Evolutionary conservation across 495 filamentous ascomycete species (phyloP).

Genomic region (Neurospora tetrasperma): DNA sequence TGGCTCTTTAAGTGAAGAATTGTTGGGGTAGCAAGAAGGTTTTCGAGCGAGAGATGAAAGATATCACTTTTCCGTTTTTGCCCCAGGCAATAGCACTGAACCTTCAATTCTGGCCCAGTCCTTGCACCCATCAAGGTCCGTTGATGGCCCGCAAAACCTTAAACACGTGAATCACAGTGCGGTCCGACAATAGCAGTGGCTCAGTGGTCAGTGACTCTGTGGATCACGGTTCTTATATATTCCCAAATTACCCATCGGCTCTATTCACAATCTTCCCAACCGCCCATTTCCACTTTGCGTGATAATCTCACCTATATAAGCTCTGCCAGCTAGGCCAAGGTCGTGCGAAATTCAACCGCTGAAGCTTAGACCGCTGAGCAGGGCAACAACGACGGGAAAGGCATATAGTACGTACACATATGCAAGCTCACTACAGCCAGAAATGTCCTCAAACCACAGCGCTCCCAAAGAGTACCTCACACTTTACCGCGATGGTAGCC

Average conservation of each 20-base stretch:
- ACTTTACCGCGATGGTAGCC: constrained; percentile 3
- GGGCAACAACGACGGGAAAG: not conserved
- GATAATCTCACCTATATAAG: not conserved
- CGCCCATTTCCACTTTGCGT: not conserved
- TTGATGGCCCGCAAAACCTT: not conserved
- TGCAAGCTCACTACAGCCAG: not conserved
- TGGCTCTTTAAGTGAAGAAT: not conserved
- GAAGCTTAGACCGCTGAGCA: not conserved
- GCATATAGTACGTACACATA: not conserved
- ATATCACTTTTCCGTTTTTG: not conserved
- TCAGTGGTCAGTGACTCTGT: not conserved
- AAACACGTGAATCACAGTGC: not conserved
- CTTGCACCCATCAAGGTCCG: not conserved
- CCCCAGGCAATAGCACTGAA: not conserved
- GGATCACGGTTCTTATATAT: not conserved
- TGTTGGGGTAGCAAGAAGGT: no score
- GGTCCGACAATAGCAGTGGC: not conserved
- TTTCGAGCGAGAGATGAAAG: no score
- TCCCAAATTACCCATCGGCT: not conserved
- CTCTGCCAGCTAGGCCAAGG: not conserved
- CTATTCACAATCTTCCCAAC: not conserved
- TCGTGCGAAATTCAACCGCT: not conserved
- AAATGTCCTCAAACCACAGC: not conserved
- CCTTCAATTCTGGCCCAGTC: not conserved
- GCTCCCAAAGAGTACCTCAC: not conserved